These are phyloP conservation scores for Xylaria longipes DNA, from an alignment of 495 filamentous ascomycete species.

Conservation along the genomic window DNA sequence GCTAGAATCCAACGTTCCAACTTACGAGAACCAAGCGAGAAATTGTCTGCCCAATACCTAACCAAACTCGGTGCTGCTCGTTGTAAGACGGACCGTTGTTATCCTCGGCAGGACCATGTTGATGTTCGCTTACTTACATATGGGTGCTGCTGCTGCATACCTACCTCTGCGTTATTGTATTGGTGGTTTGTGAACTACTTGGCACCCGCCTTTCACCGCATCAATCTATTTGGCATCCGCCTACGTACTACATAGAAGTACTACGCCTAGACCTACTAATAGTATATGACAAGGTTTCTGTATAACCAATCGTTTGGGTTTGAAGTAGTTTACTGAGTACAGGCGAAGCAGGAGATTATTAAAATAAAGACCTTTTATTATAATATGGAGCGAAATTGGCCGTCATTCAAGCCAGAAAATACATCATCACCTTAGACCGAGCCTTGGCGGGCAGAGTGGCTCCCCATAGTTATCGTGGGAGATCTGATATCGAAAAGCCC, in stretches of 20 bases:
- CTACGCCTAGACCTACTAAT: background rate
- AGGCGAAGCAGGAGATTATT: background rate
- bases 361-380: background rate
- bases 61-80: background rate
- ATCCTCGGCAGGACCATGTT: background rate
- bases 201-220: constrained; percentile 4
- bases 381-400: background rate
- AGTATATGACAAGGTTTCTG: background rate
- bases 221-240: background rate
- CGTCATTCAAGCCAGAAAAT: background rate
- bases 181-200: constrained; percentile 2
- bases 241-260: background rate
- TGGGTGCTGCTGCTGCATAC: background rate
- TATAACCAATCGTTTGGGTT: background rate
- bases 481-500: constrained; percentile 4
- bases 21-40: background rate
- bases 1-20: background rate
- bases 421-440: background rate
- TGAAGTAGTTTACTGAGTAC: background rate
- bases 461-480: background rate
- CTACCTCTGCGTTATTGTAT: background rate
- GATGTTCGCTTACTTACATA: background rate
- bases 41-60: background rate
- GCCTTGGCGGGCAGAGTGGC: background rate
- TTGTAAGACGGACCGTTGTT: background rate